These are phyloP conservation scores for Penicillium sp. DNA, from an alignment of 2,329 filamentous ascomycete species.

Conservation along the genomic window DNA sequence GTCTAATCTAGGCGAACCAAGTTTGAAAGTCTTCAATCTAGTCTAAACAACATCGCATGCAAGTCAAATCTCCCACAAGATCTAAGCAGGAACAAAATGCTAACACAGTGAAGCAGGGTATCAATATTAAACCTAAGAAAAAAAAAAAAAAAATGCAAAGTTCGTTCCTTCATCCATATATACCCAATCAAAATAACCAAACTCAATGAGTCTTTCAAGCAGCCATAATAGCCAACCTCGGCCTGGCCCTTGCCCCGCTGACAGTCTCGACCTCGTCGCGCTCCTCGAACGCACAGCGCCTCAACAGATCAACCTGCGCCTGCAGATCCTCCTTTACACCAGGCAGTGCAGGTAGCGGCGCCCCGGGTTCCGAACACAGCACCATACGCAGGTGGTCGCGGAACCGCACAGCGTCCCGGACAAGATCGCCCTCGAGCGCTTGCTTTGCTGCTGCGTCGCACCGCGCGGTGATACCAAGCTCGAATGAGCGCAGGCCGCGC, in stretches of 20 bases:
- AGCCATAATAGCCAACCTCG: conserved; percentile 37
- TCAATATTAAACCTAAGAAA: neutral
- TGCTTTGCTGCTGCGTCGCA: conserved; percentile 37
- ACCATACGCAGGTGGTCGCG: conserved; percentile 32
- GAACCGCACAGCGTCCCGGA: conserved; percentile 32
- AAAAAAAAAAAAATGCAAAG: neutral
- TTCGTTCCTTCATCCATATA: neutral
- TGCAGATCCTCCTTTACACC: conserved; percentile 12
- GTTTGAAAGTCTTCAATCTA: neutral
- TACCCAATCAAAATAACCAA: neutral
- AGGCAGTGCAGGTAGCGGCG: conserved; percentile 8
- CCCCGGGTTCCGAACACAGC: conserved; percentile 26
- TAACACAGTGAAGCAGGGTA: neutral
- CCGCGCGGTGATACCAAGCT: conserved; percentile 39
- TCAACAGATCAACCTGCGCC: conserved; percentile 7
- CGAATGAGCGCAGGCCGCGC: conserved; percentile 35
- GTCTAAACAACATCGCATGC: neutral
- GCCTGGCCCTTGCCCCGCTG: conserved; percentile 2
- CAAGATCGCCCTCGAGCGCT: conserved; percentile 33
- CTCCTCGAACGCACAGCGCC: conserved; percentile 2
- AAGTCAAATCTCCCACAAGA: neutral
- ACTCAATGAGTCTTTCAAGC: conserved; percentile 21
- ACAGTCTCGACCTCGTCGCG: neutral
- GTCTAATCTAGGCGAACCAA: neutral
- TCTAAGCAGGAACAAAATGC: neutral